Evolutionary conservation across 495 filamentous ascomycete genomes (phyloP).

Genomic region (Staphylotrichum longicolle): DNA sequence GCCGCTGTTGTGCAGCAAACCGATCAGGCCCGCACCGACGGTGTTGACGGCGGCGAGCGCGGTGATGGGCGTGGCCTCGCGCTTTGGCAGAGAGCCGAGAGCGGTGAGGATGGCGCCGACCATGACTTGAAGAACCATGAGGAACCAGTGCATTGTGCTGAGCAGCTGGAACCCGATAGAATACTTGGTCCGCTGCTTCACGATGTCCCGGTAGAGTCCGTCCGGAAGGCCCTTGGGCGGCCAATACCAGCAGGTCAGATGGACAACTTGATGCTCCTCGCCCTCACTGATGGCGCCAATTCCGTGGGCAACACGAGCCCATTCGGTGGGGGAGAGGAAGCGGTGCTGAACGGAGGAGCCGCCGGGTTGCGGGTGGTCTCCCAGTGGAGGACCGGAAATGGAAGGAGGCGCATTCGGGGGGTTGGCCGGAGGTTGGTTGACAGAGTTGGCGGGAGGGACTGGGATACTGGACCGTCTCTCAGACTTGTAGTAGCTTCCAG

Average conservation of each 20-base stretch:
- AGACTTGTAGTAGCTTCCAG: conserved; percentile 29
- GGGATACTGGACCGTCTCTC: conserved; percentile 31
- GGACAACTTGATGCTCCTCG: conserved; percentile 43
- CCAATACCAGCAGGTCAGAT: conserved; percentile 44
- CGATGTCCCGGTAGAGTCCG: conserved; percentile 45
- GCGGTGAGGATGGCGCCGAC: conserved; percentile 47
- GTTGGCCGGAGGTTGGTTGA: not conserved
- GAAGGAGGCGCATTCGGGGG: not conserved
- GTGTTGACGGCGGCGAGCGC: conserved; percentile 50
- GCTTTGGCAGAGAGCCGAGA: conserved; percentile 36
- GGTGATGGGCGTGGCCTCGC: conserved; percentile 40
- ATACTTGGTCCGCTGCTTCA: conserved; percentile 43
- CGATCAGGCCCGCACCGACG: conserved; percentile 47
- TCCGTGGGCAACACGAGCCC: conserved; percentile 46
- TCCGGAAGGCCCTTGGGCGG: conserved; percentile 45
- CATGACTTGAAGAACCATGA: conserved; percentile 46
- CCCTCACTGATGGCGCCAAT: conserved; percentile 45
- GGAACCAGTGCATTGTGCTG: conserved; percentile 38
- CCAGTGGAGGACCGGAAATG: conserved; percentile 9
- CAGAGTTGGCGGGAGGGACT: conserved; percentile 19
- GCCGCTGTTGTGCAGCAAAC: conserved; percentile 51
- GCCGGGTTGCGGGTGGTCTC: conserved; percentile 7
- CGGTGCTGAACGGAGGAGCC: conserved; percentile 28
- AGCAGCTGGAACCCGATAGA: conserved; percentile 36
- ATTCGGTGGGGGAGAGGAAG: conserved; percentile 42